Evolutionary conservation across 352 stramenopile species (phyloP).

Genomic region (Pythium sukuiense): DNA sequence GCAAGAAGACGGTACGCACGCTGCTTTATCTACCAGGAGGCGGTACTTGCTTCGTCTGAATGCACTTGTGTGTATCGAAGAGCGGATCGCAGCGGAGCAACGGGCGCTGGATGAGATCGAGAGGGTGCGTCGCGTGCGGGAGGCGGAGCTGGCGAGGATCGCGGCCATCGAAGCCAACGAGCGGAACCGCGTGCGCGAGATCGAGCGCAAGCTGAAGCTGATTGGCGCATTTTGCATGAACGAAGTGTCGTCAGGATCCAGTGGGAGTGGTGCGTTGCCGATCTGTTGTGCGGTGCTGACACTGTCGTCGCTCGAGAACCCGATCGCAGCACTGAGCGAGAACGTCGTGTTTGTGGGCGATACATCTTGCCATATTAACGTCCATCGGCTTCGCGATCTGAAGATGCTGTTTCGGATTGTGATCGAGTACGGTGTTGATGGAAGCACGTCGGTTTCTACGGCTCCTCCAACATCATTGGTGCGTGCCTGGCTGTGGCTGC

Average conservation of each 20-base stretch:
- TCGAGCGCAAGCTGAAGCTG: slow-evolving; percentile 49
- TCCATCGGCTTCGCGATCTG: slow-evolving; percentile 30
- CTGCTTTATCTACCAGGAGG: too few species aligned
- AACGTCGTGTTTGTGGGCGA: slow-evolving; percentile 47
- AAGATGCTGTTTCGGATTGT: slow-evolving; percentile 23
- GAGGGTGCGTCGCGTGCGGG: slow-evolving; percentile 23
- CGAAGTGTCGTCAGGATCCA: slow-evolving; percentile 25
- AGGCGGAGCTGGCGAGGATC: slow-evolving; percentile 42
- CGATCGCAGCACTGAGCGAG: slow-evolving; percentile 24
- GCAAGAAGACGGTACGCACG: slow-evolving; percentile 40
- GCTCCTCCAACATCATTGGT: slow-evolving; percentile 6
- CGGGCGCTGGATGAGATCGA: slow-evolving; percentile 35
- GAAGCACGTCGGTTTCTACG: neutral
- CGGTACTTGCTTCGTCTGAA: neutral
- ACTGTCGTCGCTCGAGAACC: slow-evolving; percentile 15
- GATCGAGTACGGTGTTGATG: slow-evolving; percentile 3
- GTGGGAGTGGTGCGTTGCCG: slow-evolving; percentile 12
- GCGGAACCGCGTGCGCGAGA: slow-evolving; percentile 24
- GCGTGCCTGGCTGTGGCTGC: neutral
- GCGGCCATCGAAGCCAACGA: slow-evolving; percentile 45
- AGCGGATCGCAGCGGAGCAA: slow-evolving; percentile 41
- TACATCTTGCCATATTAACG: slow-evolving; percentile 27
- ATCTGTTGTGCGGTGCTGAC: slow-evolving; percentile 26
- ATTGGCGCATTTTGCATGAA: slow-evolving; percentile 51
- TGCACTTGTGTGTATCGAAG: slow-evolving; percentile 16